A percentile compares a stretch with the other conserved stretches of the same genome.
These are phyloP conservation scores for Coemansia sp. DNA, from an alignment of 192 early-diverging fungal genomes.

Conservation along the genomic window DNA sequence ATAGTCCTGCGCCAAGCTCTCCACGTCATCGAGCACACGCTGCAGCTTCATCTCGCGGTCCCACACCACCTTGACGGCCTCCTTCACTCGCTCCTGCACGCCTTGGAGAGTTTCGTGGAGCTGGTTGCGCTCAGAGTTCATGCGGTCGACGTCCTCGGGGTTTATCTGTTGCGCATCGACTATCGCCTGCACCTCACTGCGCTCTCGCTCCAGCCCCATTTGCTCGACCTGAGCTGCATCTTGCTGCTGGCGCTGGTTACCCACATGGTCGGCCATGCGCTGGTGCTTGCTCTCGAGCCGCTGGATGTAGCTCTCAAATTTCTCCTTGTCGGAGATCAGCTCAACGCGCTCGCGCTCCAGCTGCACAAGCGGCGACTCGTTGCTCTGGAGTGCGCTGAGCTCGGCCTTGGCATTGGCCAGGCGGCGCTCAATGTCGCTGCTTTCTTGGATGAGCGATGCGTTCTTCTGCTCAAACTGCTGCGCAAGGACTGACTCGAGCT, in stretches of 20 bases:
- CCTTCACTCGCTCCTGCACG: slow-evolving; percentile 60
- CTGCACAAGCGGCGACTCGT: slow-evolving; percentile 59
- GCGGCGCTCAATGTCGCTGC: slow-evolving; percentile 57
- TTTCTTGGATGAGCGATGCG: slow-evolving; percentile 58
- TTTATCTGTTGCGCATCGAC: slow-evolving; percentile 79
- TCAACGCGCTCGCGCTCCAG: slow-evolving; percentile 60
- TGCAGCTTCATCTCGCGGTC: slow-evolving; percentile 71
- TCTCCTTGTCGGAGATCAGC: slow-evolving; percentile 63
- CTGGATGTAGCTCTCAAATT: slow-evolving; percentile 58
- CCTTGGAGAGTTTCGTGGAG: slow-evolving; percentile 59
- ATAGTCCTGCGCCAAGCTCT: slow-evolving; percentile 48
- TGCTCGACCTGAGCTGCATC: slow-evolving; percentile 54
- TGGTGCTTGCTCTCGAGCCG: slow-evolving; percentile 59
- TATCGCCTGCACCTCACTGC: slow-evolving; percentile 58
- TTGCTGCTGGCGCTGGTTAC: slow-evolving; percentile 34
- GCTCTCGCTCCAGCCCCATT: slow-evolving; percentile 57
- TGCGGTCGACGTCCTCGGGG: slow-evolving; percentile 79
- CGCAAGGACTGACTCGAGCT: slow-evolving; percentile 61
- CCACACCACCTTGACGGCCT: slow-evolving; percentile 62
- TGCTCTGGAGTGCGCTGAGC: slow-evolving; percentile 34
- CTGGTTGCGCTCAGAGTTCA: slow-evolving; percentile 77
- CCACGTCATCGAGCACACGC: slow-evolving; percentile 68
- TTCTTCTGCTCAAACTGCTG: slow-evolving; percentile 69
- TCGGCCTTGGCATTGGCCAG: slow-evolving; percentile 57
- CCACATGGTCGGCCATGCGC: slow-evolving; percentile 50